Percentiles rank a stretch among this genome's conserved stretches.
These are phyloP conservation scores for Apostasia ramifera DNA, from an alignment of 106 monocot species.

Conservation along the genomic window DNA sequence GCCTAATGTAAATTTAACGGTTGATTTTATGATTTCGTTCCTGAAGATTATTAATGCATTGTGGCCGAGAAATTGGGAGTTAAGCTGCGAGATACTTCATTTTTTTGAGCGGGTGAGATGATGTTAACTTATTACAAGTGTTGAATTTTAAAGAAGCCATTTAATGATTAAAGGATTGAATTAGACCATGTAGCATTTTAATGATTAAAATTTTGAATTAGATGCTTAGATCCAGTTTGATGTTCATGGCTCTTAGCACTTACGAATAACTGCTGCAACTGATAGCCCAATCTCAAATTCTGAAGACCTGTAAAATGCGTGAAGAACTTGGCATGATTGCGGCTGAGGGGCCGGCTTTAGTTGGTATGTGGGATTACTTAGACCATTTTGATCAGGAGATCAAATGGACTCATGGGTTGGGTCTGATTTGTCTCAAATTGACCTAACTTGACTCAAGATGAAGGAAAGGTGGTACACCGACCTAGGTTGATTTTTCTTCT, in stretches of 20 bases:
- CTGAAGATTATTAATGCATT: slow-evolving; percentile 63
- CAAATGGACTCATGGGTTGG: too few species aligned
- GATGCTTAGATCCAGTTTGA: background rate
- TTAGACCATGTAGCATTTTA: too few species aligned
- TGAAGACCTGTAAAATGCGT: slow-evolving; percentile 89
- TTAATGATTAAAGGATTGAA: too few species aligned
- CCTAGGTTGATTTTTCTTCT: too few species aligned
- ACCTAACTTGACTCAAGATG: too few species aligned
- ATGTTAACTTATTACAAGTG: background rate
- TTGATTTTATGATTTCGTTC: slow-evolving; percentile 65
- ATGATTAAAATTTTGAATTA: background rate
- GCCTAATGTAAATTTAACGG: background rate
- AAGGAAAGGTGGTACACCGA: too few species aligned
- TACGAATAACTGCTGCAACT: background rate
- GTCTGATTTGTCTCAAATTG: too few species aligned
- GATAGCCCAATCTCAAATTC: slow-evolving; percentile 56
- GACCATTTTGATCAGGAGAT: too few species aligned
- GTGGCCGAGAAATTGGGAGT: slow-evolving; percentile 65
- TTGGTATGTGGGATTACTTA: too few species aligned
- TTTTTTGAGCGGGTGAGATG: background rate
- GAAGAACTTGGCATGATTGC: slow-evolving; percentile 18
- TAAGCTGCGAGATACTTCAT: slow-evolving; percentile 9
- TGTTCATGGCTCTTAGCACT: background rate
- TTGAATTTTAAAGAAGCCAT: background rate
- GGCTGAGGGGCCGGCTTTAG: too few species aligned